Evolutionary conservation across 345 rosid genomes (phyloP).

Genomic region (Dipteronia sinensis): DNA sequence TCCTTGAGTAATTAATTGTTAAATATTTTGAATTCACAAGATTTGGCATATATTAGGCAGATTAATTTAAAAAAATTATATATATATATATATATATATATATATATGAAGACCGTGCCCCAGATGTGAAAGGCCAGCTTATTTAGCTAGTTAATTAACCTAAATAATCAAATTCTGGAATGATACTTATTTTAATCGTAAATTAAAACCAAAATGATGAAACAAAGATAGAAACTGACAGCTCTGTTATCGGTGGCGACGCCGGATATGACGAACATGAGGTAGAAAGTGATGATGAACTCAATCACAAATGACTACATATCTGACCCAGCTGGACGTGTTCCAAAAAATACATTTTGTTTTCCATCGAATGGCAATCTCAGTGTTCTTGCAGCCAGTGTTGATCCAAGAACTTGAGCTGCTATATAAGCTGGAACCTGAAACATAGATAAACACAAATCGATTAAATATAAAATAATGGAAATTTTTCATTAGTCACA

Average conservation of each 20-base stretch:
- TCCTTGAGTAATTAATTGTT: conserved; percentile 2
- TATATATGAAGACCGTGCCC: too few species aligned
- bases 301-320: conserved; percentile 78
- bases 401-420: conserved; percentile 74
- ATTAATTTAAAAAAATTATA: neutral
- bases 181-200: neutral
- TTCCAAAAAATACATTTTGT: conserved; percentile 72
- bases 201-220: neutral
- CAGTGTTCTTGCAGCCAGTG: conserved; percentile 79
- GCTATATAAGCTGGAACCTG: conserved; percentile 82
- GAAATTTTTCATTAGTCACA: too few species aligned
- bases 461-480: too few species aligned
- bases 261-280: conserved; percentile 86
- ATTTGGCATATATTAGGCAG: neutral
- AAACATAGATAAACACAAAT: neutral
- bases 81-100: too few species aligned
- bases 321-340: conserved; percentile 67
- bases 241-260: conserved; percentile 96
- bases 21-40: neutral
- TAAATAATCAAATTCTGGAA: neutral
- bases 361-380: conserved; percentile 62
- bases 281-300: conserved; percentile 93
- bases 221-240: conserved; percentile 41
- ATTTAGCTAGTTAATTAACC: neutral
- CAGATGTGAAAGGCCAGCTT: neutral